Evolutionary conservation across 768 basidiomycete genomes (phyloP), one percentile per base, ranked within the genome.

Genomic region (Austroboletus festivus): DNA sequence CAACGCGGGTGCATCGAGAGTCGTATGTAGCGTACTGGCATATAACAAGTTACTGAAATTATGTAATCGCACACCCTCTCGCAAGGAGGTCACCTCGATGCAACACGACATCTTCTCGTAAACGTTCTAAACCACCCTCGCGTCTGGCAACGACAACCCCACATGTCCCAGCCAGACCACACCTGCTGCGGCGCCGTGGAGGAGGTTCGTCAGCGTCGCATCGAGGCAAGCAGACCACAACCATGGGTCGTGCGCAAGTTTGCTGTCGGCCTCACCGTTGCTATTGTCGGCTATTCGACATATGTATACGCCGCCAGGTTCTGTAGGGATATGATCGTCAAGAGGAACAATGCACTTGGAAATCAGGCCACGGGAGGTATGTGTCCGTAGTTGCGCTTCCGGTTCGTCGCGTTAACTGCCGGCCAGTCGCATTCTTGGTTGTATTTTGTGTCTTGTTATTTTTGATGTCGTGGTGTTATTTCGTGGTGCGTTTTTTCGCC

Each of bases 281-380:
- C 72, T 0, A 71, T 93, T 48, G 76, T 83, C 51, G 81, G 68
- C 2, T 93, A 91, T 66, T 61, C 83, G 4, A 72, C 67, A 21
- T 95, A 94, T 63, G 91, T 93, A 3, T 91, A 91, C 61, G 75
- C 89, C 21, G 87, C 76, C 0, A 68, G 83, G 46, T 74, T 93
- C 7, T 86, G 84, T 60, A 71, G 81, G 31, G 80, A 83, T 16
- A 86, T 89, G 78, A 76, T 93, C n/a, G 68, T 69, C 53, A 61
- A 71, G 40, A 67, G 69, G 45, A 52, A 54, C 2, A 59, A 61
- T 12, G 77, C 77, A 3, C 67, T 77, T 5, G 81, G 77, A 5
- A 72, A 76, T 22, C 69, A 73, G 53, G 68, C 68, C 0, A 68
- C 77, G 34, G 92, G 88, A 50, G 77, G 91, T 93, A 68, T 73